These are phyloP conservation scores for Herpomyces periplanetae DNA, from an alignment of 2,329 filamentous ascomycete species.

Conservation along the genomic window DNA sequence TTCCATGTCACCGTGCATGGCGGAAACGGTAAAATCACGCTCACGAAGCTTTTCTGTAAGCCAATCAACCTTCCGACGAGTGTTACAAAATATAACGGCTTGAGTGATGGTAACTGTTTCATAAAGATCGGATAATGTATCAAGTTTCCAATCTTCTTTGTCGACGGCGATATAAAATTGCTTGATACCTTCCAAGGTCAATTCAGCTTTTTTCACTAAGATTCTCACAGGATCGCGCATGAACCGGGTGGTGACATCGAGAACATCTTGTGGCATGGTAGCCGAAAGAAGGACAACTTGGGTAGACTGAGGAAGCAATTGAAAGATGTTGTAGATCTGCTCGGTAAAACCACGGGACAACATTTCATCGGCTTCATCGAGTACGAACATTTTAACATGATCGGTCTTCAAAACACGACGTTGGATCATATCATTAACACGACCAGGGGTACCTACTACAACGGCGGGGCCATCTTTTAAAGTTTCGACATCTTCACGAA, in stretches of 20 bases:
- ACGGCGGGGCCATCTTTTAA: conserved; percentile 85
- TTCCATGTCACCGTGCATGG: conserved; percentile 99
- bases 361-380: conserved; percentile 98
- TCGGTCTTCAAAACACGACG: conserved; percentile 87
- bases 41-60: conserved; percentile 95
- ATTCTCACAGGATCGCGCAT: conserved; percentile 98
- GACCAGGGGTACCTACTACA: conserved; percentile 84
- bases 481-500: conserved; percentile 93
- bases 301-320: conserved; percentile 82
- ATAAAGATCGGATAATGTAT: conserved; percentile 92
- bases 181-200: conserved; percentile 98
- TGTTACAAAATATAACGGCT: conserved; percentile 99
- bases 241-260: conserved; percentile 98
- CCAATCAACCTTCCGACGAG: conserved; percentile 98
- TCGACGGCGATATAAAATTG: conserved; percentile 99
- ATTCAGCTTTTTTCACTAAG: conserved; percentile 95
- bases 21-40: conserved; percentile 93
- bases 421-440: conserved; percentile 98
- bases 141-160: conserved; percentile 99
- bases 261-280: conserved; percentile 93
- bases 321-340: conserved; percentile 99
- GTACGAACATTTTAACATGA: conserved; percentile 97
- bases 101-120: conserved; percentile 98
- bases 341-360: conserved; percentile 96
- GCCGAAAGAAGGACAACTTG: conserved; percentile 93